phyloP scores from a whole-genome alignment of 2,329 filamentous ascomycete genomes.

The Simplicillium sp. region DNA sequence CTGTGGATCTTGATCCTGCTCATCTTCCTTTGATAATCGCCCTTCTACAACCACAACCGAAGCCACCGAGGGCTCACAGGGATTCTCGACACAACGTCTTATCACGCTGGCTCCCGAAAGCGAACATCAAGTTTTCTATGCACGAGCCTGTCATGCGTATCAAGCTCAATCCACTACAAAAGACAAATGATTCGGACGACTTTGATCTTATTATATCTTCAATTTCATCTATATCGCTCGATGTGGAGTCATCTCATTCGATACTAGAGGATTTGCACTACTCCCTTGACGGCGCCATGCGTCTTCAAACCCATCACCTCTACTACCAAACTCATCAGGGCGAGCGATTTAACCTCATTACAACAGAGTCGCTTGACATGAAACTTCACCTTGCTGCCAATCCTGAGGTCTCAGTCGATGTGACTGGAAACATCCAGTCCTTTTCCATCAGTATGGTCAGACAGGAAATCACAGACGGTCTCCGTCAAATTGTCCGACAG shows the following conservation, averaged over 20 bases:
- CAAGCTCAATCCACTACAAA: slow-evolving; percentile 69
- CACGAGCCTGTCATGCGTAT: slow-evolving; percentile 93
- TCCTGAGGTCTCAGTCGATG: slow-evolving; percentile 75
- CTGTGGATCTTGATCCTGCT: slow-evolving; percentile 83
- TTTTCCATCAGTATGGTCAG: slow-evolving; percentile 85
- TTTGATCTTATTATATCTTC: slow-evolving; percentile 94
- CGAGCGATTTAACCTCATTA: slow-evolving; percentile 74
- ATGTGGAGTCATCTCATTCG: slow-evolving; percentile 93
- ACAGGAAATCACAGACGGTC: slow-evolving; percentile 83
- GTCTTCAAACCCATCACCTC: slow-evolving; percentile 76
- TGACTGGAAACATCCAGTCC: slow-evolving; percentile 71
- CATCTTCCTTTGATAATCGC: slow-evolving; percentile 81
- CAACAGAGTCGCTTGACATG: slow-evolving; percentile 80
- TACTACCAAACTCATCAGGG: slow-evolving; percentile 90
- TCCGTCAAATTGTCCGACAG: slow-evolving; percentile 84
- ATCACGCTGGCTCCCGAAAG: slow-evolving; percentile 85
- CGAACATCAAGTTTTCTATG: slow-evolving; percentile 89
- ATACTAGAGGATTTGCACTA: slow-evolving; percentile 78
- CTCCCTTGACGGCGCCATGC: slow-evolving; percentile 69
- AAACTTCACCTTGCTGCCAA: slow-evolving; percentile 78
- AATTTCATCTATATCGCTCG: slow-evolving; percentile 85
- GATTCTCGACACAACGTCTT: slow-evolving; percentile 59
- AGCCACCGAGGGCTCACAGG: slow-evolving; percentile 21
- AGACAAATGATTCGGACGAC: slow-evolving; percentile 58
- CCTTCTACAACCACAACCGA: slow-evolving; percentile 51